phyloP scores from a whole-genome alignment of 1,284 basidiomycete species.

The Austropuccinia psidii region DNA sequence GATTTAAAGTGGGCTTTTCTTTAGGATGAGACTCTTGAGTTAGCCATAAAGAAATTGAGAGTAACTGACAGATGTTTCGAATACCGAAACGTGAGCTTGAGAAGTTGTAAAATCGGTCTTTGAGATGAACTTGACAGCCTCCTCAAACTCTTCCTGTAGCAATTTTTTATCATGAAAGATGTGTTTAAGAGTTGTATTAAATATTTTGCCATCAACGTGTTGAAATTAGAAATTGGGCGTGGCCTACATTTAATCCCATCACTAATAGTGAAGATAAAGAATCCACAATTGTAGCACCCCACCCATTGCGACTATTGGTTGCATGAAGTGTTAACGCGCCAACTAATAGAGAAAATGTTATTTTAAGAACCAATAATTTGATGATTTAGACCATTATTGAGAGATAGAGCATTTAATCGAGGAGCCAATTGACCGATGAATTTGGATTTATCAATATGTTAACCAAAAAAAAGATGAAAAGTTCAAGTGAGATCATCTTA shows the following conservation, averaged over 20 bases:
- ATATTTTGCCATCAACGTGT: too few species aligned
- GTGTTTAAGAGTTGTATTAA: neutral
- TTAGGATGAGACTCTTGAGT: neutral
- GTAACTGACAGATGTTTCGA: neutral
- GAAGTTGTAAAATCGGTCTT: neutral
- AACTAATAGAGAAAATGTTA: neutral
- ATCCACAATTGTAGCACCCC: conserved; percentile 45
- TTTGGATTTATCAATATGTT: too few species aligned
- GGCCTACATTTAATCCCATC: conserved; percentile 43
- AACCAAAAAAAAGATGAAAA: too few species aligned
- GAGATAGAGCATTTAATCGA: too few species aligned
- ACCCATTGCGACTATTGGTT: conserved; percentile 35
- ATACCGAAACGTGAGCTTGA: neutral
- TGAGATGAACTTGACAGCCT: neutral
- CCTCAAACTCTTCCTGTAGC: neutral
- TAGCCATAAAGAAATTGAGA: neutral
- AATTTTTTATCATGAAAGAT: neutral
- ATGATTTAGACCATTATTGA: neutral
- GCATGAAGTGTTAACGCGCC: neutral
- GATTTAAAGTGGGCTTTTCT: neutral
- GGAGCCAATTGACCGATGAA: too few species aligned
- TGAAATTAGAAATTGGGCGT: neutral
- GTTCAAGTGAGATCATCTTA: too few species aligned
- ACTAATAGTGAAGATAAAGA: conserved; percentile 42
- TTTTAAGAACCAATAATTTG: neutral